Evolutionary conservation across 306 rosid genomes (phyloP), one percentile per base, ranked within the genome.

Genomic region (Dalbergia oliveri): DNA sequence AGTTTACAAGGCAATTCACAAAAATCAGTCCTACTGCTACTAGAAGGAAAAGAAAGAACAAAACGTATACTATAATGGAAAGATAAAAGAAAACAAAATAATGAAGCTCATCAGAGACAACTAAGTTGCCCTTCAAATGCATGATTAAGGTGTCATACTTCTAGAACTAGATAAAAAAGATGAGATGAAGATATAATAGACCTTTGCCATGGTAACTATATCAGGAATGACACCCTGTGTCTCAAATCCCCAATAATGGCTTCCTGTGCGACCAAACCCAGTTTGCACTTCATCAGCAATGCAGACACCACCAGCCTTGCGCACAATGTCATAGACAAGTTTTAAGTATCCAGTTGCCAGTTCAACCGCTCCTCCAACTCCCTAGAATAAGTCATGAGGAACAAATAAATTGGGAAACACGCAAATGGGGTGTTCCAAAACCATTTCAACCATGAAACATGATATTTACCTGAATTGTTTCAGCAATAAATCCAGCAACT

Each of bases 201-300:
- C 98, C 98, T 94, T 94, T 72, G 97, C 98, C 98, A 94, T 94
- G 67, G 98, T 94, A 49, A 92, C 97, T 72, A 94, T 94, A 75
- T 94, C 97, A 75, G 98, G 98, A 85, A 84, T 73, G 82, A 94
- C 97, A 50, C 87, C 97, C 83, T 94, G 98, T 12, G 97, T 94
- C 78, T 92, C 89, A 62, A 94, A 94, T 68, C 97, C 98, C 98
- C 98, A 94, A 43, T 91, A 94, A 72, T 94, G 93, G 87, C 94
- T 91, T 82, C 97, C 98, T 4, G 92, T 94, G 56, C 94, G 98
- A 21, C 98, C 97, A 83, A 94, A 94, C 26, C 97, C 98, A 41
- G 97, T 94, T 83, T 94, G 98, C n/a, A 94, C 98, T 84, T 94
- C 98, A 87, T 92, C 98, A 2, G 98, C 98, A 66, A 94, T 94